Evolutionary conservation across 371 early-diverging fungal species (phyloP), one percentile per base, ranked within the genome.

Genomic region (Vairimorpha necatrix): DNA sequence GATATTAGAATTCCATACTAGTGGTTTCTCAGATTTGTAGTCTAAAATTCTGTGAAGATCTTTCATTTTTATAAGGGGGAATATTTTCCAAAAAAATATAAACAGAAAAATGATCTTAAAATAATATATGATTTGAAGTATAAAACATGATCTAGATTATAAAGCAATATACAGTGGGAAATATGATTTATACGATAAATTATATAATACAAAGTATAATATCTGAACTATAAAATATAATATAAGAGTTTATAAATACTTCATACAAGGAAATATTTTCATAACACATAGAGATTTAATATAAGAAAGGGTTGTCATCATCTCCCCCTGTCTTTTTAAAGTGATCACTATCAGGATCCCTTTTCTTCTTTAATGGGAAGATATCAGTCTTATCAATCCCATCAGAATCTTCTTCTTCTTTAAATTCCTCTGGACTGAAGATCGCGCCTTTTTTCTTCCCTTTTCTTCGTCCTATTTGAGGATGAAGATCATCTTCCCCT

Each of bases 11-110:
- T 34, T 30, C 66, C 66, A 74, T 34, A 48, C 67, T 33, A 30
- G 32, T 28, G 74, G 74, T 67, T 53, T 74, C 14, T 42, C 42
- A 13, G 53, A 36, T 9, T 36, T 36, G 11, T 67, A 26, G 36
- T 66, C 67, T 39, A 66, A 26, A 9, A 66, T 66, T 66, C 46
- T 66, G 47, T 46, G 24, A 24, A 66, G 33, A 16, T 66, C 66
- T 66, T 42, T 66, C 66, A 66, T 66, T 66, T 13, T 58, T n/a
- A 22, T 22, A 11, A 54, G n/a, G 54, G 22, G 22, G n/a, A n/a
- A n/a, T n/a, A n/a, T n/a, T n/a, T n/a, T n/a, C n/a, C n/a, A n/a
- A n/a, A n/a, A n/a, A 9, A 46, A 9, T 9, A 9, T 13, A 13
- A 46, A 46, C 9, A 13, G 46, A 46, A 46, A 46, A 46, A 46